Conservation (phyloP, 495 filamentous ascomycete genomes). For the Hypomontagnella monticulosa region DNA sequence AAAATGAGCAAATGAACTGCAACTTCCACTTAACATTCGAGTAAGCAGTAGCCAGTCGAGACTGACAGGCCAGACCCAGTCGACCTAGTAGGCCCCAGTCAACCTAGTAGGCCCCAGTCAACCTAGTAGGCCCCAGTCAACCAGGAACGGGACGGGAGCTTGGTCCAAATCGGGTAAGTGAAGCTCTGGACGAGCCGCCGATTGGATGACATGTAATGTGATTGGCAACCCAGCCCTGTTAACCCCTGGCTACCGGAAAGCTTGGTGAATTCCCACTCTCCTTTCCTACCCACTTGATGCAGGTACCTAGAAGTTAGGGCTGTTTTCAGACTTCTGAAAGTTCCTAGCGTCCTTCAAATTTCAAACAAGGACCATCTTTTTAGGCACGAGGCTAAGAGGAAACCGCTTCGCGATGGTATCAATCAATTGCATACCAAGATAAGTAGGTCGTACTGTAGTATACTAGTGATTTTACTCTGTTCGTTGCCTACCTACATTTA, state of each 20-base stretch:
- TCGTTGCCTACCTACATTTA: not conserved
- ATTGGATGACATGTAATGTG: conserved; percentile 33
- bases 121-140: conserved; percentile 16
- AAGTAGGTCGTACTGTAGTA: not conserved
- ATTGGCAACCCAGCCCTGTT: conserved; percentile 20
- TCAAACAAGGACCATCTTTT: conserved; percentile 3
- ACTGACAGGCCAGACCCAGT: not conserved
- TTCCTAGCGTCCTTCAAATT: conserved; percentile 8
- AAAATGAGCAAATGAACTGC: conserved; percentile 7
- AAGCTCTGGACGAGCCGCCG: conserved; percentile 1
- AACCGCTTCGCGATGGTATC: not conserved
- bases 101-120: too few relatives aligned
- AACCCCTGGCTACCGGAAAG: conserved; percentile 36
- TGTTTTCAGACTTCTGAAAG: not conserved
- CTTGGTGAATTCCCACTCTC: conserved; percentile 5
- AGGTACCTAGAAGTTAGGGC: not conserved
- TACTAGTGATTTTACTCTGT: not conserved
- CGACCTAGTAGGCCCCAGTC: conserved; percentile 13
- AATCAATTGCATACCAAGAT: not conserved
- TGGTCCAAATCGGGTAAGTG: conserved; percentile 28
- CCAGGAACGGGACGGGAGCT: conserved; percentile 37
- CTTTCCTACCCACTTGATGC: conserved; percentile 22
- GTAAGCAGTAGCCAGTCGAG: not conserved
- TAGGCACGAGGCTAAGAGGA: conserved; percentile 8
- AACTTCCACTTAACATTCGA: conserved; percentile 13